Base-by-base conservation (phyloP, 768 basidiomycete genomes). In the Tricholoma sp. region DNA sequence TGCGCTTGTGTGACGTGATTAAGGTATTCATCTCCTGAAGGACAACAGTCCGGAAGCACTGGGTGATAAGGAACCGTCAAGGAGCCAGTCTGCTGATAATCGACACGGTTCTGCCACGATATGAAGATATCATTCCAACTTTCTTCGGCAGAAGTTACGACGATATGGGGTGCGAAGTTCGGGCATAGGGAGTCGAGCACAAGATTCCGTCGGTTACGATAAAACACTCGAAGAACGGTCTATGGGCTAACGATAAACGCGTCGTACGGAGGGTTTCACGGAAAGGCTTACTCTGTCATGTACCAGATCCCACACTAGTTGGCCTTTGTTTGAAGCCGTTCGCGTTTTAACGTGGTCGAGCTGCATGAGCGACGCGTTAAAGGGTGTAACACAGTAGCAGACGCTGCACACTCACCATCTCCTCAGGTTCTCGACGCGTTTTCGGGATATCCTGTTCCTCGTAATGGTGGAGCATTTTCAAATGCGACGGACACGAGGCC, bases 101-200 rank as follows among this genome's bases (percentile, higher is more conserved):
- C 64, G 27, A 70, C 60, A 53, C 73, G 68, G 59, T 79, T 81
- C 12, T 66, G 61, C 63, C 70, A 72, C 1, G 70, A 68, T 4
- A 64, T 67, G 31, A 64, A 66, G 39, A 69, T 66, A 55, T 75
- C 76, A 32, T 75, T 69, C 61, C 68, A 67, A 2, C 59, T 62
- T 45, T 77, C 72, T 55, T 72, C 67, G 52, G 76, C 74, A 37
- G 76, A 74, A n/a, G 80, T 79, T 46, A 84, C 75, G 51, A 82
- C 79, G 54, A 85, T 79, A 65, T 81, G 80, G 0, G 83, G 83
- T 0, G 72, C 65, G 5, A 69, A 37, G 6, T 74, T 59, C 5
- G 79, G 78, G 55, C 55, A 54, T 18, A 64, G 55, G 21, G 80
- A 82, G 55, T 81, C 78, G 11, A 82, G 57, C 21, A 82, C 73